A percentile compares a stretch with the other conserved stretches of the same genome.
These are phyloP conservation scores for Tephrocybe sp. DNA, from an alignment of 768 basidiomycete genomes.

Conservation along the genomic window DNA sequence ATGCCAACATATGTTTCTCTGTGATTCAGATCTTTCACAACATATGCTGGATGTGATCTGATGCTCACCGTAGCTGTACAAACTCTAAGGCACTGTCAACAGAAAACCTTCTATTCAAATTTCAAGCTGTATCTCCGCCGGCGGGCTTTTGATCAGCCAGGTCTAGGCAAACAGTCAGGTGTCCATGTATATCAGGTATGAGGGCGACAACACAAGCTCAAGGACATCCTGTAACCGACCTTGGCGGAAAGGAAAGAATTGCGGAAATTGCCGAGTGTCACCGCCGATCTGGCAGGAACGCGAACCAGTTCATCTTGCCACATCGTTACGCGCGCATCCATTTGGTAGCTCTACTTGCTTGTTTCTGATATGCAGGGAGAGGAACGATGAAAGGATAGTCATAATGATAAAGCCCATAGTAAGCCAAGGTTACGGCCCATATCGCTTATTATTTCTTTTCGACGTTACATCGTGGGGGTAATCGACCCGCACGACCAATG, in stretches of 20 bases:
- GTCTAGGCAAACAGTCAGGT: not conserved
- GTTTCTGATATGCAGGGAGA: no score
- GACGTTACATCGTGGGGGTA: no score
- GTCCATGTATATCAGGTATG: not conserved
- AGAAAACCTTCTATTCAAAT: no score
- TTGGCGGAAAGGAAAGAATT: not conserved
- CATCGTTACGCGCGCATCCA: no score
- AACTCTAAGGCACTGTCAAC: not conserved
- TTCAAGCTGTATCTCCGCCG: not conserved
- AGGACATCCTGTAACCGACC: not conserved
- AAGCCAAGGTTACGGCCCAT: no score
- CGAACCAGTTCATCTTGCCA: not conserved
- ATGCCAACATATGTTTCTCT: not conserved
- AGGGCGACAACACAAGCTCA: not conserved
- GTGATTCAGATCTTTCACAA: not conserved
- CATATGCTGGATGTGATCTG: not conserved
- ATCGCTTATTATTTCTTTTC: no score
- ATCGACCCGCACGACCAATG: no score
- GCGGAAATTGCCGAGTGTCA: not conserved
- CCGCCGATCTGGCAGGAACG: not conserved
- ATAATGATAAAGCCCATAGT: no score
- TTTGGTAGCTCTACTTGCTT: no score
- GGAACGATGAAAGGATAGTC: no score
- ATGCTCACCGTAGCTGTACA: not conserved
- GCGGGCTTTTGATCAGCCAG: not conserved